Conservation (phyloP, 441 rosid genomes). For the Melastoma candidum region DNA sequence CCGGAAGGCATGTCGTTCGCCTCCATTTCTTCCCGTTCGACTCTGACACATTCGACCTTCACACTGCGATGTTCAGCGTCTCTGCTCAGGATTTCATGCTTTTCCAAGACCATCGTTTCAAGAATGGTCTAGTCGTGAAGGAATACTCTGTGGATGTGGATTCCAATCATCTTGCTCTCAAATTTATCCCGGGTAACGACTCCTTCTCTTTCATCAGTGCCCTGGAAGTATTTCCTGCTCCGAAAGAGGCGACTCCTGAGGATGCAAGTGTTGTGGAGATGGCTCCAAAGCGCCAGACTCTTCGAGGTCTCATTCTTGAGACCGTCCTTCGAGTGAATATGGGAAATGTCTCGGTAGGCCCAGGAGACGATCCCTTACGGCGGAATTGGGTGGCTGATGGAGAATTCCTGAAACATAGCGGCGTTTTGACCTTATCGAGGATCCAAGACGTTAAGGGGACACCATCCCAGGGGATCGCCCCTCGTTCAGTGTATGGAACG, state of each 20-base stretch:
- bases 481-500: slow-evolving; percentile 64
- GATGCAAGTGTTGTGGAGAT: slow-evolving; percentile 26
- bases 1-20: too few species aligned
- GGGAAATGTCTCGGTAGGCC: slow-evolving; percentile 58
- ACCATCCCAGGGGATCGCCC: slow-evolving; percentile 40
- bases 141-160: slow-evolving; percentile 49
- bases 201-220: slow-evolving; percentile 74
- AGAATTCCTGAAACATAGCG: slow-evolving; percentile 25
- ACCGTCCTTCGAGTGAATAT: slow-evolving; percentile 70
- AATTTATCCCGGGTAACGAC: slow-evolving; percentile 32
- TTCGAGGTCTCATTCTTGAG: slow-evolving; percentile 46
- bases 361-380: slow-evolving; percentile 57
- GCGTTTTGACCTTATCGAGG: slow-evolving; percentile 22
- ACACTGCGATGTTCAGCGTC: slow-evolving; percentile 58
- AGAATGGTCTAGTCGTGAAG: slow-evolving; percentile 24
- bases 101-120: slow-evolving; percentile 33
- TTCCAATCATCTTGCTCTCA: slow-evolving; percentile 30
- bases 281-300: slow-evolving; percentile 9
- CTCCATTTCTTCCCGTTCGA: slow-evolving; percentile 17
- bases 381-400: slow-evolving; percentile 65
- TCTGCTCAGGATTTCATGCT: slow-evolving; percentile 59
- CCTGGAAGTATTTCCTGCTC: slow-evolving; percentile 62
- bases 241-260: slow-evolving; percentile 43
- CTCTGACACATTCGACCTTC: slow-evolving; percentile 31
- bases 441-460: slow-evolving; percentile 42